These are phyloP conservation scores for Protomyces pachydermus DNA, from an alignment of 1,139 yeast genomes.

Conservation along the genomic window DNA sequence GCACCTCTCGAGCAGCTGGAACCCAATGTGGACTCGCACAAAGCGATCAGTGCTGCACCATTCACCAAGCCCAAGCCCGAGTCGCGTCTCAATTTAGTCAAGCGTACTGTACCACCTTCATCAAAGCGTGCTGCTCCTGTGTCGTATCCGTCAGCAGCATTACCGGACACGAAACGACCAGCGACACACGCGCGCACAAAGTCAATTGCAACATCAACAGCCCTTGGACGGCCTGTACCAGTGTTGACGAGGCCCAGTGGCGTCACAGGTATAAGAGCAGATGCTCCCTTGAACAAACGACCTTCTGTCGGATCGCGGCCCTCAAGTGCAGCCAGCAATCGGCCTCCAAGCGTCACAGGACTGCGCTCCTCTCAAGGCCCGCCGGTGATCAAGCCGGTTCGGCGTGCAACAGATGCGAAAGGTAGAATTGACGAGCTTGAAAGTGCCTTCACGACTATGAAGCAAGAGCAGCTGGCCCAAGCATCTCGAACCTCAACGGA, in stretches of 20 bases:
- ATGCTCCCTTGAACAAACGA: no score
- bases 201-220: background rate
- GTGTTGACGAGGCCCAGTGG: background rate
- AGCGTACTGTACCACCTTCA: background rate
- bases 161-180: background rate
- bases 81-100: conserved; percentile 9
- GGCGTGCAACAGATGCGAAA: conserved; percentile 30
- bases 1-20: conserved; percentile 3
- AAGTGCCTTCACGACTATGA: conserved; percentile 25
- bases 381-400: background rate
- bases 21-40: conserved; percentile 1
- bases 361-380: background rate
- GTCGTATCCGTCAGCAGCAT: background rate
- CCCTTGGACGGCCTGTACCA: background rate
- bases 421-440: conserved; percentile 33
- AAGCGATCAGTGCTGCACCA: conserved; percentile 20
- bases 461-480: conserved; percentile 10
- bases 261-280: background rate
- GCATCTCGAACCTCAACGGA: conserved; percentile 18
- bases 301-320: background rate
- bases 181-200: conserved; percentile 7
- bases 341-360: conserved; percentile 16
- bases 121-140: background rate
- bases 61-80: conserved; percentile 16
- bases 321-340: conserved; percentile 9